Percentiles rank a stretch among this genome's conserved stretches.
Evolutionary conservation across 2,329 filamentous ascomycete species (phyloP).

Genomic region (Xylariomycetidae sp.): DNA sequence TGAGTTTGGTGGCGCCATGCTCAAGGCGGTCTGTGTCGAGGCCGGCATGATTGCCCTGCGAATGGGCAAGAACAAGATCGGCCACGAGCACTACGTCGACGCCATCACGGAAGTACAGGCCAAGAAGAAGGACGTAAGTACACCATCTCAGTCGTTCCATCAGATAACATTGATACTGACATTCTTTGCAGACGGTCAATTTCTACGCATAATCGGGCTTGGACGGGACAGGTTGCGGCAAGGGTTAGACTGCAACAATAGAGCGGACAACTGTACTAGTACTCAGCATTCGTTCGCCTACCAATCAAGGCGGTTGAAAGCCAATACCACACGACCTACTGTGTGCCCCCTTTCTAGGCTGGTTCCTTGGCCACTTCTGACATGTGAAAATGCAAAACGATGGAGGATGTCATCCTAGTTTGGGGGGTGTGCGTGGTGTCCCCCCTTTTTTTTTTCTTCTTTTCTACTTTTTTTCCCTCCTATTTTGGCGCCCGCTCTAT

Average conservation of each 20-base stretch:
- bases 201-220: constrained; percentile 32
- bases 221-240: constrained; percentile 5
- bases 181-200: constrained; percentile 43
- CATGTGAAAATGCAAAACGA: no score
- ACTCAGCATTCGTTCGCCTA: constrained; percentile 9
- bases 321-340: no score
- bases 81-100: constrained; percentile 97
- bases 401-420: no score
- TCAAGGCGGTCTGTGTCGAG: constrained; percentile 98
- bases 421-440: no score
- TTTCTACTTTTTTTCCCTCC: no score
- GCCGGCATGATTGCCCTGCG: constrained; percentile 98
- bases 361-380: no score
- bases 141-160: neutral
- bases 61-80: constrained; percentile 92
- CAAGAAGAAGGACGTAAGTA: constrained; percentile 82
- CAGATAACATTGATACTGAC: constrained; percentile 18
- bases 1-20: constrained; percentile 94
- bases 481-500: no score
- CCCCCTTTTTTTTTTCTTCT: no score
- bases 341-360: no score
- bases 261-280: constrained; percentile 20
- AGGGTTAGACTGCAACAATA: constrained; percentile 16
- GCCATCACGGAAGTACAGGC: constrained; percentile 93
- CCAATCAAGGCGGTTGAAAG: constrained; percentile 2